These are phyloP conservation scores for Diplodia seriata DNA, from an alignment of 2,329 filamentous ascomycete species.

Conservation along the genomic window DNA sequence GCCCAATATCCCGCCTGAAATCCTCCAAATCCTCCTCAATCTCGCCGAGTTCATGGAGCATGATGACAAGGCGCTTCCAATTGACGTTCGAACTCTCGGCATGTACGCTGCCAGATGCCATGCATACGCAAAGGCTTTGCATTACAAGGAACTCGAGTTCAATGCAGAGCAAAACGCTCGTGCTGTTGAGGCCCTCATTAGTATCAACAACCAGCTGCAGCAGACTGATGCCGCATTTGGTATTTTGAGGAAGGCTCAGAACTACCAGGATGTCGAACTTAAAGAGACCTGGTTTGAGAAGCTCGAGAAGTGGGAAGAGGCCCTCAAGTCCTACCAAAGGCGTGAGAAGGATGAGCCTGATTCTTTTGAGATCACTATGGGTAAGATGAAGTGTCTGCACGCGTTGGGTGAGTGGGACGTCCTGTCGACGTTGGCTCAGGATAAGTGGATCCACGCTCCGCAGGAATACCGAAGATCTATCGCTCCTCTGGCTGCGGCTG, in stretches of 20 bases:
- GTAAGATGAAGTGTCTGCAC: constrained; percentile 98
- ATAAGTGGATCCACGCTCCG: constrained; percentile 90
- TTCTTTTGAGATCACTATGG: constrained; percentile 96
- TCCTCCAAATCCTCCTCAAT: constrained; percentile 91
- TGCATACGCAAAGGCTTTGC: constrained; percentile 95
- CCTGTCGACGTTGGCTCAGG: constrained; percentile 84
- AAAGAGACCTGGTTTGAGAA: constrained; percentile 99
- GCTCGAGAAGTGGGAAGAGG: constrained; percentile 97
- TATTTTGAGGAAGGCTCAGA: constrained; percentile 93
- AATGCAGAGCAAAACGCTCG: constrained; percentile 95
- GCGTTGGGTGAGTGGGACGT: constrained; percentile 97
- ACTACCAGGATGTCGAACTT: constrained; percentile 93
- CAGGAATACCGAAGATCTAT: constrained; percentile 89
- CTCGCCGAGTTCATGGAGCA: constrained; percentile 99
- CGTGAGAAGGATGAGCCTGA: constrained; percentile 74
- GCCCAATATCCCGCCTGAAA: constrained; percentile 92
- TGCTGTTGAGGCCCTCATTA: constrained; percentile 95
- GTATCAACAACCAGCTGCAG: constrained; percentile 98
- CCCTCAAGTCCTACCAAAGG: constrained; percentile 87
- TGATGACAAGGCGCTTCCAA: constrained; percentile 96
- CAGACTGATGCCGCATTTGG: constrained; percentile 98
- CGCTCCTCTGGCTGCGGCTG: constrained; percentile 90
- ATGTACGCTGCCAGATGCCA: constrained; percentile 96
- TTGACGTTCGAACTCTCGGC: constrained; percentile 93
- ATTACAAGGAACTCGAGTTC: constrained; percentile 99